Evolutionary conservation across 148 eudicot species (phyloP), one percentile per base, ranked within the genome.

Genomic region (Chenopodium quinoa): DNA sequence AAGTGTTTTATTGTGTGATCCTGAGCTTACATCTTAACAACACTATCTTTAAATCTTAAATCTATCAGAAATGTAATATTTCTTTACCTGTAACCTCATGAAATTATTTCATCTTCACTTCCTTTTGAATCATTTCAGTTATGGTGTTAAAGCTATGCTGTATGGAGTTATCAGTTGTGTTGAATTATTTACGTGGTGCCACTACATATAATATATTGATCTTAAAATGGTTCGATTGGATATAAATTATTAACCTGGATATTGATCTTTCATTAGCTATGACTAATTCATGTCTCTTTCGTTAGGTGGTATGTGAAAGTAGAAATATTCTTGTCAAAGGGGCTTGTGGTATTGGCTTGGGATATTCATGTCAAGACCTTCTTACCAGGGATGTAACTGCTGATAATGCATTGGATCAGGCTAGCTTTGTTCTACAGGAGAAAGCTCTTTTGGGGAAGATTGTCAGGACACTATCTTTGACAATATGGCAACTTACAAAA

Each of bases 311-410:
- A 84, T 86, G 85, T 64, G 76, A 79, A 60, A 91, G 97, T 86
- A 90, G 84, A 89, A 92, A 90, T 83, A 87, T 88, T 75, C 87
- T 92, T 76, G 93, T 97, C 58, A 91, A 91, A 90, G 99, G 99
- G 75, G 97, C 95, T 77, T 97, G 95, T 88, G 97, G 91, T 84
- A 86, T 97, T 84, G 99, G 97, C 68, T 88, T 97, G 81, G 99
- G 99, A 58, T 89, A 88, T 88, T 88, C 95, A 25, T 92, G 94
- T 81, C 94, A 94, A 82, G 93, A 86, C 88, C 97, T 97, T 88
- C 92, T 97, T 83, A 86, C 82, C 60, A 83, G 87, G 76, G 84
- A 71, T 79, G 82, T 82, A 78, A 63, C 74, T 81, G 88, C 82
- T 32, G 90, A 84, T 79, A 75, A 79, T 65, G 64, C 83, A 71